These are phyloP conservation scores for Alternaria gaisen DNA, from an alignment of 2,329 filamentous ascomycete genomes.

Conservation along the genomic window DNA sequence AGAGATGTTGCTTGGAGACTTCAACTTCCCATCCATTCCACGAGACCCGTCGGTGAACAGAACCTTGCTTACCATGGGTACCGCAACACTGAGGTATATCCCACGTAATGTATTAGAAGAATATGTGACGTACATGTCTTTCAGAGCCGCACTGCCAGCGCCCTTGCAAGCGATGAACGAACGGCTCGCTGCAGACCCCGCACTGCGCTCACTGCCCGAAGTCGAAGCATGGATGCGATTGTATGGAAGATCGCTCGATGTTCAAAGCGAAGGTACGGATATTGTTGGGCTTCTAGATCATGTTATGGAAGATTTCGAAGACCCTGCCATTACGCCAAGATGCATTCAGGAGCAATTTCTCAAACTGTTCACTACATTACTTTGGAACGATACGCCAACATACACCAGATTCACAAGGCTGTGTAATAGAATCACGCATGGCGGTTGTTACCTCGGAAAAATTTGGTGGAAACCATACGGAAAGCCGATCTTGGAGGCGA, in stretches of 20 bases:
- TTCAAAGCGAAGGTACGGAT: neutral
- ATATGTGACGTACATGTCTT: constrained; percentile 27
- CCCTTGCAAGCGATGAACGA: constrained; percentile 34
- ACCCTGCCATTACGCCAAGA: constrained; percentile 20
- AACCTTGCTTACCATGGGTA: constrained; percentile 6
- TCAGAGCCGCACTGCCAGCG: constrained; percentile 33
- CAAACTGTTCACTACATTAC: constrained; percentile 22
- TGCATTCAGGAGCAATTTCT: constrained; percentile 26
- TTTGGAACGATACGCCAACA: constrained; percentile 22
- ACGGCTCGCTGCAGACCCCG: constrained; percentile 13
- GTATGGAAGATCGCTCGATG: constrained; percentile 23
- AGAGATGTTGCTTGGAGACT: neutral
- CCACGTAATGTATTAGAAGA: constrained; percentile 35
- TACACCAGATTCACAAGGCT: neutral
- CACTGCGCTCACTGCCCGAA: constrained; percentile 8
- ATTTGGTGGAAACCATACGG: constrained; percentile 24
- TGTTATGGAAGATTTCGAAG: neutral
- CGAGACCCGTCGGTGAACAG: constrained; percentile 9
- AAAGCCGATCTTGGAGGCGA: constrained; percentile 26
- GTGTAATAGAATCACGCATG: neutral
- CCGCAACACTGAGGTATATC: constrained; percentile 2
- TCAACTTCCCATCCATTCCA: constrained; percentile 26
- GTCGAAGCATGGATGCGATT: constrained; percentile 35
- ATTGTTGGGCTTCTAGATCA: constrained; percentile 9
- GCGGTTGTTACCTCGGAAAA: neutral